These are phyloP conservation scores for Huntiella abstrusa DNA, from an alignment of 2,329 filamentous ascomycete genomes.

Conservation along the genomic window DNA sequence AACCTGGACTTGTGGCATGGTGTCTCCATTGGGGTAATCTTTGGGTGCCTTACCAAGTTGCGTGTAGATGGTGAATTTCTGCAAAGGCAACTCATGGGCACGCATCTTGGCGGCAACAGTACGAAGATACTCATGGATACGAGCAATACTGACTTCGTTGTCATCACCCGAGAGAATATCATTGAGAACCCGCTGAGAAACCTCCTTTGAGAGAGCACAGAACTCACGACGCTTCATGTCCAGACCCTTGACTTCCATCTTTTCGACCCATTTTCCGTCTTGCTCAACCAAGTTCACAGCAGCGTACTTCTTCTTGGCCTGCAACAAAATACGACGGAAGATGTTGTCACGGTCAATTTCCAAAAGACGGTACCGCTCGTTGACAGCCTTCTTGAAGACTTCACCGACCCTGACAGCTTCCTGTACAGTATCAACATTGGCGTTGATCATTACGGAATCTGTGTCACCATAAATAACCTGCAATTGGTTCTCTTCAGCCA, in stretches of 20 bases:
- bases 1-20: slow-evolving; percentile 94
- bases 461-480: slow-evolving; percentile 98
- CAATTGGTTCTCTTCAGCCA: slow-evolving; percentile 77
- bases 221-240: slow-evolving; percentile 98
- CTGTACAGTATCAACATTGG: slow-evolving; percentile 81
- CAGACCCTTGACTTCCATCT: slow-evolving; percentile 93
- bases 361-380: slow-evolving; percentile 75
- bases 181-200: slow-evolving; percentile 75
- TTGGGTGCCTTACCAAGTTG: slow-evolving; percentile 88
- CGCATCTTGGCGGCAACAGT: slow-evolving; percentile 78
- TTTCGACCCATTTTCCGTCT: slow-evolving; percentile 77
- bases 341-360: slow-evolving; percentile 98
- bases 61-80: slow-evolving; percentile 95
- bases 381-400: slow-evolving; percentile 89
- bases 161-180: slow-evolving; percentile 91
- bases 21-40: slow-evolving; percentile 85
- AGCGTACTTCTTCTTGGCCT: slow-evolving; percentile 99
- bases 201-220: slow-evolving; percentile 86
- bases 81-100: slow-evolving; percentile 49
- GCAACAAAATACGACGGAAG: slow-evolving; percentile 78
- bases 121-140: slow-evolving; percentile 83
- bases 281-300: slow-evolving; percentile 84
- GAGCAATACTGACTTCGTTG: slow-evolving; percentile 66
- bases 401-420: slow-evolving; percentile 82
- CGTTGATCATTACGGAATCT: slow-evolving; percentile 99